These are phyloP conservation scores for Kwoniella pini DNA, from an alignment of 768 basidiomycete species.

Conservation along the genomic window DNA sequence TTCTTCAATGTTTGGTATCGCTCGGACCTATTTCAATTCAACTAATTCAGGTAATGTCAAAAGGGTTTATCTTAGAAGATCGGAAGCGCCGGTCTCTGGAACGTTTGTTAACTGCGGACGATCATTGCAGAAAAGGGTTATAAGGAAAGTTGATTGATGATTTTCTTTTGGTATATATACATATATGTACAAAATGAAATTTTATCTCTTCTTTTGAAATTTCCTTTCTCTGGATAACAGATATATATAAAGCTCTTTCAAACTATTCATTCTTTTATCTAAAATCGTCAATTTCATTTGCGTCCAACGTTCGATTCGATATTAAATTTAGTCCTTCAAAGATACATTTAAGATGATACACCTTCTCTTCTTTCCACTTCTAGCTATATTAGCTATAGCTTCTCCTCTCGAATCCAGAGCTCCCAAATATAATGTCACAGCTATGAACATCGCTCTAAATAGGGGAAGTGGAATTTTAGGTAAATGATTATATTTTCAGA, in stretches of 20 bases:
- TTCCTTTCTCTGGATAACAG: too few species aligned
- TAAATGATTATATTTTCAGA: background rate
- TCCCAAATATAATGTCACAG: slow-evolving; percentile 4
- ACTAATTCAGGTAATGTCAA: background rate
- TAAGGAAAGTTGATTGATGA: too few species aligned
- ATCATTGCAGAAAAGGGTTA: too few species aligned
- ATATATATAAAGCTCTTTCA: too few species aligned
- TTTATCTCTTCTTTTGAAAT: too few species aligned
- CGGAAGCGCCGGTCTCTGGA: background rate
- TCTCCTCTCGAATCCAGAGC: slow-evolving; percentile 2
- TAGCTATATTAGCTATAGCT: slow-evolving; percentile 8
- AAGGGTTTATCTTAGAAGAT: background rate
- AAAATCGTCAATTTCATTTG: background rate
- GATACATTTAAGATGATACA: background rate
- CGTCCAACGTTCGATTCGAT: background rate
- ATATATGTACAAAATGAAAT: too few species aligned
- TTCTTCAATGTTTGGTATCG: too few species aligned
- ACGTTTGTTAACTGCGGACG: too few species aligned
- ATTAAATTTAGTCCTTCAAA: background rate
- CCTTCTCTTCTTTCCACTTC: background rate
- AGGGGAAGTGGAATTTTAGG: slow-evolving; percentile 14
- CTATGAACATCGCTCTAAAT: slow-evolving; percentile 10
- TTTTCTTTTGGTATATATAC: too few species aligned
- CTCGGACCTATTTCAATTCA: too few species aligned
- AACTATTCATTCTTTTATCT: background rate